phyloP scores from a whole-genome alignment of 73 alveolate genomes.

The Breviolum minutum region DNA sequence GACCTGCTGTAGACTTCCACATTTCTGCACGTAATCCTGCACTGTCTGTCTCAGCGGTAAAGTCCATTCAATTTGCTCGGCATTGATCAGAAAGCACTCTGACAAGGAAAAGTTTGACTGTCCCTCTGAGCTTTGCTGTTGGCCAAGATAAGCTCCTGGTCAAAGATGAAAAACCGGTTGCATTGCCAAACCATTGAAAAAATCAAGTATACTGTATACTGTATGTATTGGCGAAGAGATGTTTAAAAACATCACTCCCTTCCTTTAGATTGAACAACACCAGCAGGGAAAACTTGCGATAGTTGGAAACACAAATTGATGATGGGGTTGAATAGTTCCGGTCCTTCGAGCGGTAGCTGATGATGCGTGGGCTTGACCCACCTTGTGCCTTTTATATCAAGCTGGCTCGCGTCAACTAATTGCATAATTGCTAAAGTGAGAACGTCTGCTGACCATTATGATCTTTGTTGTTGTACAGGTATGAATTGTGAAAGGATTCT shows the following conservation, averaged over 20 bases:
- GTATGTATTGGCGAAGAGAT: neutral
- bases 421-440: neutral
- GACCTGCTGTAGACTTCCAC: slow-evolving; percentile 30
- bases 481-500: neutral
- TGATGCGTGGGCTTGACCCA: neutral
- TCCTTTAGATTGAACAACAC: no score
- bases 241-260: no score
- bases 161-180: neutral
- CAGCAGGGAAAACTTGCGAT: no score
- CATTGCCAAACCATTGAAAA: no score
- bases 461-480: neutral
- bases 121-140: slow-evolving; percentile 57
- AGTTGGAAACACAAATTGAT: no score
- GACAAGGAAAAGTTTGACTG: neutral
- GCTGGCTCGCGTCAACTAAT: neutral
- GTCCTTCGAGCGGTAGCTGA: slow-evolving; percentile 51
- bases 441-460: neutral
- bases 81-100: neutral
- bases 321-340: neutral
- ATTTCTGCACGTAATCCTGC: slow-evolving; percentile 49
- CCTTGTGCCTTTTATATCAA: neutral
- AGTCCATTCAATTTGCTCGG: neutral
- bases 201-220: neutral
- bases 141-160: slow-evolving; percentile 49
- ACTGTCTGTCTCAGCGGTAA: neutral